These are phyloP conservation scores for Tetradesmus obliquus DNA, from an alignment of 139 green algal genomes.

Conservation along the genomic window DNA sequence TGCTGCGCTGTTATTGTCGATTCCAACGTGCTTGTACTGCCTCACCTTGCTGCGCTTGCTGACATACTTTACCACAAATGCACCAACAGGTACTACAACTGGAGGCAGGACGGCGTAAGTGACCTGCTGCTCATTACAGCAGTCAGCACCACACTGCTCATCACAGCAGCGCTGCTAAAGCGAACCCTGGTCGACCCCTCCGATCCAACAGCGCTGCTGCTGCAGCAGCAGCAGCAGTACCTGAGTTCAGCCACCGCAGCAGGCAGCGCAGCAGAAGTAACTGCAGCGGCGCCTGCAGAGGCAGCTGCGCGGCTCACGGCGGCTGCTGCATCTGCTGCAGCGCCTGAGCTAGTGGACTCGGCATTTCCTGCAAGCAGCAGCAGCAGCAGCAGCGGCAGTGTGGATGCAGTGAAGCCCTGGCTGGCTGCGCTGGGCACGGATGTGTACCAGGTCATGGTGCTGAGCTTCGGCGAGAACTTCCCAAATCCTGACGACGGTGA, in stretches of 20 bases:
- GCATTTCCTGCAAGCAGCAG: too few species aligned
- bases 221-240: slow-evolving; percentile 9
- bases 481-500: not conserved
- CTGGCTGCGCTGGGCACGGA: slow-evolving; percentile 7
- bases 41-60: not conserved
- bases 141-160: slow-evolving; percentile 2
- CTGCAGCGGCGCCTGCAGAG: not conserved
- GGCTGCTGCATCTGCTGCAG: not conserved
- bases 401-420: not conserved
- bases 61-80: not conserved
- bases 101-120: slow-evolving; percentile 13
- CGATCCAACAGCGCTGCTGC: not conserved
- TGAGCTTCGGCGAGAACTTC: slow-evolving; percentile 45
- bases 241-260: not conserved
- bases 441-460: slow-evolving; percentile 42
- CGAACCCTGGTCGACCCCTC: not conserved
- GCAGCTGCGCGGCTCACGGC: not conserved
- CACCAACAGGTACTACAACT: slow-evolving; percentile 40
- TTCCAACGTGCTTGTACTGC: not conserved
- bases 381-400: not conserved
- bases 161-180: not conserved
- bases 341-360: not conserved
- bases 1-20: not conserved
- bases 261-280: not conserved
- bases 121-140: slow-evolving; percentile 8